phyloP scores from a whole-genome alignment of 345 rosid species.

The Toxicodendron radicans region DNA sequence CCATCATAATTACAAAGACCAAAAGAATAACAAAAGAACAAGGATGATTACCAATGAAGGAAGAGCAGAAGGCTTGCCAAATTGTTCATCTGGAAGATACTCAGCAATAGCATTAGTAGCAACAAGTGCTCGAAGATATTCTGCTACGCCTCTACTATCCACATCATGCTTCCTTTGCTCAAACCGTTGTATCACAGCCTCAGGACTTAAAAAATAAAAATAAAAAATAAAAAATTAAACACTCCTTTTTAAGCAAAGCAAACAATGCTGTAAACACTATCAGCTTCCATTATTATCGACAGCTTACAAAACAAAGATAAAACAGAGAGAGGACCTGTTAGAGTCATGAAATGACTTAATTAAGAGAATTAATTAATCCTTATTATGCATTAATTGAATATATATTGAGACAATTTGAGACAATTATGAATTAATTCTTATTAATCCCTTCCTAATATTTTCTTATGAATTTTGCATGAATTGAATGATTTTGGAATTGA shows the following conservation, averaged over 20 bases:
- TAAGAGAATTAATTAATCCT: no score
- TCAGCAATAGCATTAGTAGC: slow-evolving; percentile 77
- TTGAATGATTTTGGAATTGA: no score
- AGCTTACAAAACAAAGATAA: neutral
- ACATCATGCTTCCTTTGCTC: slow-evolving; percentile 80
- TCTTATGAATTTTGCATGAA: no score
- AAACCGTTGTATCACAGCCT: slow-evolving; percentile 83
- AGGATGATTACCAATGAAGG: slow-evolving; percentile 65
- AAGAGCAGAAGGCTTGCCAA: slow-evolving; percentile 80
- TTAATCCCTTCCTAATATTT: no score
- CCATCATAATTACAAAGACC: neutral
- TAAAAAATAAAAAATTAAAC: neutral
- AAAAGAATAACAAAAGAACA: neutral
- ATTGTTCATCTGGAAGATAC: slow-evolving; percentile 87
- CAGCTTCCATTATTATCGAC: neutral
- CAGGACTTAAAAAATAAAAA: slow-evolving; percentile 53
- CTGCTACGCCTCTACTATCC: slow-evolving; percentile 87
- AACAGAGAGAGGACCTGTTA: slow-evolving; percentile 21
- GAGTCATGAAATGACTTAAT: no score
- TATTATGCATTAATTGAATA: no score
- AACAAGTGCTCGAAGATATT: slow-evolving; percentile 88
- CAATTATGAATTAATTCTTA: no score
- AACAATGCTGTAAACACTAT: neutral
- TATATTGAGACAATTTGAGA: no score
- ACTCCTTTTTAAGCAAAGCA: no score